Evolutionary conservation across 345 rosid species (phyloP).

Genomic region (Pistacia vera): DNA sequence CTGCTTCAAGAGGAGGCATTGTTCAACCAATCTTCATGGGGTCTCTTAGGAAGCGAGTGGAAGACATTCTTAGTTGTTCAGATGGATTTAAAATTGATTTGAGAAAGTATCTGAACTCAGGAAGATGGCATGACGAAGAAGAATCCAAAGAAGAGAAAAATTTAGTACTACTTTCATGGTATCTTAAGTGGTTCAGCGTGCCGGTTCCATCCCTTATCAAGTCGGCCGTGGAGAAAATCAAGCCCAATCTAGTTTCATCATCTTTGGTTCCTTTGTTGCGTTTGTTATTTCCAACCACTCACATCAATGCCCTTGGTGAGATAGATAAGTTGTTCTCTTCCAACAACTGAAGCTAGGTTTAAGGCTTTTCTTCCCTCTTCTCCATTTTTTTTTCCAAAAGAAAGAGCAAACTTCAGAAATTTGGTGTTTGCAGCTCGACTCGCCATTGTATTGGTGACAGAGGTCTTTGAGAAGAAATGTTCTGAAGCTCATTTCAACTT

Average conservation of each 20-base stretch:
- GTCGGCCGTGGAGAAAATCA: constrained; percentile 49
- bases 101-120: constrained; percentile 48
- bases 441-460: no score
- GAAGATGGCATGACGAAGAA: constrained; percentile 63
- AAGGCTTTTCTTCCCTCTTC: background rate
- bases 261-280: constrained; percentile 60
- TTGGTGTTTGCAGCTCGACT: no score
- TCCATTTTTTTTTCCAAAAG: background rate
- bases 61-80: constrained; percentile 57
- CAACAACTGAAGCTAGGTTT: background rate
- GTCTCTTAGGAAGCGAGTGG: constrained; percentile 67
- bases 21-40: constrained; percentile 72
- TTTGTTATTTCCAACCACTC: constrained; percentile 68
- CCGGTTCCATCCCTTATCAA: constrained; percentile 59
- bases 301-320: constrained; percentile 53
- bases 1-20: constrained; percentile 61
- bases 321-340: constrained; percentile 46
- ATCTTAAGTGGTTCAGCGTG: constrained; percentile 77
- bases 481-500: no score
- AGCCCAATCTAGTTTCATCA: constrained; percentile 39
- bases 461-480: no score
- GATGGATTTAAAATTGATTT: constrained; percentile 43
- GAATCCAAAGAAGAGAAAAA: constrained; percentile 36
- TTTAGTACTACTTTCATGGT: constrained; percentile 66
- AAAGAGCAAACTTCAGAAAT: no score